Evolutionary conservation across 176 grass and related monocot species (phyloP), one percentile per base, ranked within the genome.

Genomic region (Oryza coarctata): DNA sequence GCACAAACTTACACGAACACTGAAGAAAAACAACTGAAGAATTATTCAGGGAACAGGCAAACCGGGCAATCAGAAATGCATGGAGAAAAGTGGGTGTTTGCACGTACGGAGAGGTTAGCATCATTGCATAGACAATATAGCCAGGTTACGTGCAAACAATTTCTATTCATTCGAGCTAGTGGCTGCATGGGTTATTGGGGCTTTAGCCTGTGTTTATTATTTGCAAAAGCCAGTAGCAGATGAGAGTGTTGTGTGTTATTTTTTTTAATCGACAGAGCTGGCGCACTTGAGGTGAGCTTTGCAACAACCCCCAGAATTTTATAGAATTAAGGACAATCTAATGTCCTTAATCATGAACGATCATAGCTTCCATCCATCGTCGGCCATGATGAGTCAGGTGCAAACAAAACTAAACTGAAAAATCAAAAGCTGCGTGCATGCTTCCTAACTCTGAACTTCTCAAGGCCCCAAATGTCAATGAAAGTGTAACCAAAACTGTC

Each of bases 81-180:
- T 89, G 78, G 18, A 55, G 10, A 82, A 82, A 40, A 71, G 27
- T 45, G 61, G 36, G 40, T 25, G 39, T 65, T 67, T 73, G 74
- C 86, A 78, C 61, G 81, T 83, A 83, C 86, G 86, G 80, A 47
- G 29, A 30, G 14, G 43, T 67, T 49, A 22, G 14, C 15, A 75
- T 70, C 63, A 75, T 80, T 60, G 75, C 64, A 15, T 77, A 65
- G 66, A 80, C 3, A 31, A 74, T 39, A 74, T 47, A 3, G 40
- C 29, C 35, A 45, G 87, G 87, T 89, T 89, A 89, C 88, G 88
- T 86, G 88, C 83, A 32, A 47, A 58, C 77, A 57, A 80, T 72
- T 89, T 86, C 72, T 3, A 50, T 8, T 35, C 29, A 12, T 47
- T 29, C 5, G 3, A n/a, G 8, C 31, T 2, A 57, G 35, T 77